These are phyloP conservation scores for Neurospora sp. DNA, from an alignment of 495 filamentous ascomycete species.

Conservation along the genomic window DNA sequence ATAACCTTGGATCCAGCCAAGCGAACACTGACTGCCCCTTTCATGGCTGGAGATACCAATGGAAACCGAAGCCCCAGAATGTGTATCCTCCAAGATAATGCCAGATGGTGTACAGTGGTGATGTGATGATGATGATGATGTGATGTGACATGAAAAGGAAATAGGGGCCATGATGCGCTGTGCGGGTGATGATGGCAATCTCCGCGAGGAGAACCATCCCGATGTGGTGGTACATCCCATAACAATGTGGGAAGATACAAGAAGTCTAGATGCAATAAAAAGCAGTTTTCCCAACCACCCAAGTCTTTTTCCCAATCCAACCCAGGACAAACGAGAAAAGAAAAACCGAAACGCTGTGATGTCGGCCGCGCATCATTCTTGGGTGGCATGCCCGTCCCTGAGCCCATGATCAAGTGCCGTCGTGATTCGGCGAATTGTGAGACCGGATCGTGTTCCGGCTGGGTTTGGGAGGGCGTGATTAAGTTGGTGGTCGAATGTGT, in stretches of 20 bases:
- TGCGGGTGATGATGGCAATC: neutral
- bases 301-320: constrained; percentile 24
- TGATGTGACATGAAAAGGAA: constrained; percentile 6
- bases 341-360: constrained; percentile 5
- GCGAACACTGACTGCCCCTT: constrained; percentile 21
- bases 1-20: constrained; percentile 39
- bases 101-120: constrained; percentile 10
- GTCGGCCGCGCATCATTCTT: neutral
- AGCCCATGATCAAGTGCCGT: neutral
- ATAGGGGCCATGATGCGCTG: neutral
- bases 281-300: constrained; percentile 29
- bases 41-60: constrained; percentile 8
- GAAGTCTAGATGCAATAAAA: constrained; percentile 35
- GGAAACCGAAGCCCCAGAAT: neutral
- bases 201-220: constrained; percentile 4
- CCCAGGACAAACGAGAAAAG: constrained; percentile 14
- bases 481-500: constrained; percentile 1
- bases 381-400: constrained; percentile 3
- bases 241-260: constrained; percentile 19
- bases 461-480: constrained; percentile 5
- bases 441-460: neutral
- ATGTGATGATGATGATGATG: neutral
- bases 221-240: constrained; percentile 4
- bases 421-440: neutral
- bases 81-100: constrained; percentile 1